phyloP scores from a whole-genome alignment of 1,139 yeast species.

The Candida dubliniensis region DNA sequence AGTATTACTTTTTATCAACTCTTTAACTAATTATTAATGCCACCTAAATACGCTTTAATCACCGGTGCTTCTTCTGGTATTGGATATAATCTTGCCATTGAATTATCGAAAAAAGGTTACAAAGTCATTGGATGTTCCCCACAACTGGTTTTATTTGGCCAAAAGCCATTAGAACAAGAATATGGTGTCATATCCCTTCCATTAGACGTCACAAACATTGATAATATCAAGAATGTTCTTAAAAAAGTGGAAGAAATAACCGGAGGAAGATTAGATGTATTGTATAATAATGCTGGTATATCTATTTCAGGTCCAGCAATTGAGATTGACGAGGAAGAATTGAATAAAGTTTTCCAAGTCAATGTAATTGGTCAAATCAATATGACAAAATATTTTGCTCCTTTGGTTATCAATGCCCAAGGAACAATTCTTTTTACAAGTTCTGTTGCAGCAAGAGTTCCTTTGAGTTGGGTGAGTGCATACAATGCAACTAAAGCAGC shows the following conservation, averaged over 20 bases:
- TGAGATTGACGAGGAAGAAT: constrained; percentile 28
- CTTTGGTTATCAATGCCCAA: constrained; percentile 31
- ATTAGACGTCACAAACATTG: constrained; percentile 32
- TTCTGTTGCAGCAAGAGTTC: constrained; percentile 37
- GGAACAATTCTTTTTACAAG: constrained; percentile 40
- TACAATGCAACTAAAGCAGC: constrained; percentile 58
- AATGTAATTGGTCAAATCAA: constrained; percentile 41
- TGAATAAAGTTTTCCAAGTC: constrained; percentile 28
- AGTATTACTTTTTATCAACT: not conserved
- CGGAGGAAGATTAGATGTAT: constrained; percentile 30
- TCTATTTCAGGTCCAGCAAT: constrained; percentile 33
- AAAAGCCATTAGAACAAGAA: constrained; percentile 28
- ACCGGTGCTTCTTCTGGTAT: constrained; percentile 46
- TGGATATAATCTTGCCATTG: constrained; percentile 32
- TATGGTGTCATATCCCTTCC: constrained; percentile 32
- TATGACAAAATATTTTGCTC: constrained; percentile 34
- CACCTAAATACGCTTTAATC: constrained; percentile 28
- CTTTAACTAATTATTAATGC: not conserved
- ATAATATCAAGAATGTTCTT: constrained; percentile 27
- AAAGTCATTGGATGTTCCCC: constrained; percentile 37
- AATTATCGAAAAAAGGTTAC: constrained; percentile 32
- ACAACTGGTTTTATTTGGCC: constrained; percentile 20
- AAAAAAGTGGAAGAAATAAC: constrained; percentile 23
- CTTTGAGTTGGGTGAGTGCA: constrained; percentile 35
- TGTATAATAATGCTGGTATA: constrained; percentile 39